Evolutionary conservation across 352 stramenopile species (phyloP), one percentile per base, ranked within the genome.

Genomic region (Lagenidium sp.): DNA sequence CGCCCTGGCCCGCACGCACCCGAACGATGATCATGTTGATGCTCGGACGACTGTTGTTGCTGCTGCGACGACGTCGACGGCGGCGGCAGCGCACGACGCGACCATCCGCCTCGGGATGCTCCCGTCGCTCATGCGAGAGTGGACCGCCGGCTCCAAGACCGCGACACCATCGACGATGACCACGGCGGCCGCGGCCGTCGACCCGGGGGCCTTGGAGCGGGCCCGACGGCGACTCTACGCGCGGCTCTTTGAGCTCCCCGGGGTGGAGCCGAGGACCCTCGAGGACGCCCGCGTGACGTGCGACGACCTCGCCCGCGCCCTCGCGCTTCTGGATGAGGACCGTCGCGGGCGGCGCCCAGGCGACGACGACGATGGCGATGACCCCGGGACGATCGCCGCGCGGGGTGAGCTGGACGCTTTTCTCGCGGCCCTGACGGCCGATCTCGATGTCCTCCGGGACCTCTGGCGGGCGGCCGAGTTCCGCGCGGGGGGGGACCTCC

Each of bases 401-500:
- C 57, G 57, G 6, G 65, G 63, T 6, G 72, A 80, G 28, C 55
- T 86, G 11, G 50, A 57, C 7, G 48, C 49, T 0, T 90, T 90
- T 35, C 24, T 78, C 10, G 18, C 38, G 5, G 54, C 53, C 2
- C 43, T 90, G 0, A 74, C 75, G 45, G 43, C 47, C 0, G 74
- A 87, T 34, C 63, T 87, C 26, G 49, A 63, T 5, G 62, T 68
- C 4, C 50, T 90, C 16, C 74, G 72, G 1, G 68, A 55, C 0
- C 64, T 90, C 18, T 90, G 78, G 78, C 64, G 60, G 10, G 78
- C 75, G 2, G 78, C 71, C 20, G 70, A 90, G 50, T 56, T 90
- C 1, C 74, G 80, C 36, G 76, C 62, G 4, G 60, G 73, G 13
- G 67, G 51, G 5, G 25, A 45, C 4, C 49, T 67, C 21, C 41